Evolutionary conservation across 1,284 basidiomycete genomes (phyloP), one percentile per base, ranked within the genome.

Genomic region (Taiwanofungus camphoratus): DNA sequence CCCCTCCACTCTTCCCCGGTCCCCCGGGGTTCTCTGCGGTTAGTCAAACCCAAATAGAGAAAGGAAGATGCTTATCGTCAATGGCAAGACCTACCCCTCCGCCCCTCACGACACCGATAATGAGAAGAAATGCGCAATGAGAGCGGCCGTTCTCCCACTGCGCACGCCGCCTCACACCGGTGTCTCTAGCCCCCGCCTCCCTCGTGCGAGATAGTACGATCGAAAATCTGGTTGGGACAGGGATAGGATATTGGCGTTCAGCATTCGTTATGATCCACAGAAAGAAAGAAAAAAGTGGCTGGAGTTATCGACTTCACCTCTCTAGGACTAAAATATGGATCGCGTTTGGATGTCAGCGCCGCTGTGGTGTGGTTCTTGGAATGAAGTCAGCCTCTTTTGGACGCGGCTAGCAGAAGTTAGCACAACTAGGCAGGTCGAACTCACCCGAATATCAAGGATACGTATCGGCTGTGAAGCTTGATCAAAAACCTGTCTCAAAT

Each of bases 61-160:
- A n/a, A n/a, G n/a, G n/a, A n/a, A n/a, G n/a, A n/a, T n/a, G n/a
- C n/a, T n/a, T n/a, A n/a, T n/a, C n/a, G n/a, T n/a, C n/a, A n/a
- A n/a, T n/a, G n/a, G n/a, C n/a, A n/a, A n/a, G n/a, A n/a, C n/a
- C n/a, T n/a, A n/a, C n/a, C n/a, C n/a, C n/a, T n/a, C n/a, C n/a
- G n/a, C n/a, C n/a, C n/a, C 35, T 15, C 35, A 9, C 9, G 12
- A 21, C 19, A 27, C 16, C n/a, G 31, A 37, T 31, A 24, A 34
- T 23, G 20, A 42, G 32, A 35, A 8, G 30, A 40, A 15, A 19
- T 40, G 21, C 23, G 18, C 16, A 40, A 23, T 18, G 18, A 22
- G 18, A 40, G 39, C 29, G 39, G 39, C 30, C 39, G 19, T 40
- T 40, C 32, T 35, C 40, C 21, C 20, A 15, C 40, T 42, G 21